These are phyloP conservation scores for Leccinum proliferum DNA, from an alignment of 1,284 basidiomycete species.

Conservation along the genomic window DNA sequence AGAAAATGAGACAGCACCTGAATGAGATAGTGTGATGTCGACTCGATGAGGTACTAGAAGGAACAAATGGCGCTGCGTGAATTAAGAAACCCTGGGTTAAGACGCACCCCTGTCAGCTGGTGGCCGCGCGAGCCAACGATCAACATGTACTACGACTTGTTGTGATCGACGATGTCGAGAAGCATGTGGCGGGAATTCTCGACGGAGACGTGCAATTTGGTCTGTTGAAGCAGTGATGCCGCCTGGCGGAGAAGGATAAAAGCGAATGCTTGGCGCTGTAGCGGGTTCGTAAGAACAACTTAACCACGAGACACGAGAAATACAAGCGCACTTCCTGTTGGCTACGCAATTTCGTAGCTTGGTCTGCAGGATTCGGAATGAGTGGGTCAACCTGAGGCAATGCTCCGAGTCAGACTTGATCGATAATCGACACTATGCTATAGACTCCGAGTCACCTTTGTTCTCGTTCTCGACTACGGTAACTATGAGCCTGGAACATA, in stretches of 20 bases:
- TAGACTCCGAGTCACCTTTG: constrained; percentile 54
- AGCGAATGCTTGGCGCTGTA: constrained; percentile 80
- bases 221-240: constrained; percentile 86
- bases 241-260: constrained; percentile 87
- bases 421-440: background rate
- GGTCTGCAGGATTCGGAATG: constrained; percentile 65
- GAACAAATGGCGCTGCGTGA: background rate
- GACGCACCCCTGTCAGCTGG: constrained; percentile 79
- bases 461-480: constrained; percentile 62
- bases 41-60: constrained; percentile 82
- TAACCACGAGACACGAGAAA: background rate
- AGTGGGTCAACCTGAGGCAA: constrained; percentile 66
- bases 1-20: constrained; percentile 43
- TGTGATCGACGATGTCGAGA: constrained; percentile 86
- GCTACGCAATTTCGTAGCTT: constrained; percentile 68
- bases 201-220: constrained; percentile 80
- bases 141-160: constrained; percentile 75
- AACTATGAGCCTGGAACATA: no score
- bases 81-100: background rate
- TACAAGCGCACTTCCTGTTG: constrained; percentile 74
- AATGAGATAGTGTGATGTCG: constrained; percentile 95
- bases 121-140: constrained; percentile 94
- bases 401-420: background rate
- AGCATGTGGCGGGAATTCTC: constrained; percentile 92
- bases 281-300: constrained; percentile 9